A percentile compares a stretch with the other conserved stretches of the same genome.
phyloP scores from a whole-genome alignment of 495 filamentous ascomycete species.

The Chlorociboria aeruginascens region DNA sequence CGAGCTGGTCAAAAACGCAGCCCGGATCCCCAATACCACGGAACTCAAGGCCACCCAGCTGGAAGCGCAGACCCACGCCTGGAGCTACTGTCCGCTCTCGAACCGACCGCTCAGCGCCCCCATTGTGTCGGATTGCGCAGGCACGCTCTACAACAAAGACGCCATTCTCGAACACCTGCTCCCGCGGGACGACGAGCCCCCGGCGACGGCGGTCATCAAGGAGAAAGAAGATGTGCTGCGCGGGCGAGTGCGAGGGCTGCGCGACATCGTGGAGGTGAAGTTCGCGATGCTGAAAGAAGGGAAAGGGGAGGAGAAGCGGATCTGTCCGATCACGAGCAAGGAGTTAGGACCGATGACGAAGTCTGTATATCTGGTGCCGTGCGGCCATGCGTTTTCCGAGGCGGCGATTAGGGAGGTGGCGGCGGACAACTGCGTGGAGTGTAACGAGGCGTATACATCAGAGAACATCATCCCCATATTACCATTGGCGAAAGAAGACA shows the following conservation, averaged over 20 bases:
- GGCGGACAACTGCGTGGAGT: constrained; percentile 43
- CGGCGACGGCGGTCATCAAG: constrained; percentile 23
- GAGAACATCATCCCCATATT: constrained; percentile 80
- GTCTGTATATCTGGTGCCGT: constrained; percentile 85
- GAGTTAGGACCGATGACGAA: constrained; percentile 68
- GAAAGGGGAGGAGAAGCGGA: constrained; percentile 29
- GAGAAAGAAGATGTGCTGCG: constrained; percentile 56
- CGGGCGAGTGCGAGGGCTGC: constrained; percentile 65
- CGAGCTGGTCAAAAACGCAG: constrained; percentile 86
- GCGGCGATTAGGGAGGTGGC: constrained; percentile 69
- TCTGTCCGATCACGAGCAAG: constrained; percentile 84
- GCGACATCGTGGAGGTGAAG: constrained; percentile 82
- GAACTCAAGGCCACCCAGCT: constrained; percentile 81
- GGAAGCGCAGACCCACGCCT: constrained; percentile 73
- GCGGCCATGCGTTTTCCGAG: constrained; percentile 89
- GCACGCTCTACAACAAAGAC: constrained; percentile 92
- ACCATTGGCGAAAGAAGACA: constrained; percentile 55
- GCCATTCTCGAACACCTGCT: constrained; percentile 73
- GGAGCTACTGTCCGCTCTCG: constrained; percentile 78
- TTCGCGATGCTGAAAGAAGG: constrained; percentile 38
- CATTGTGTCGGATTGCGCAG: constrained; percentile 73
- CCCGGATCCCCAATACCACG: constrained; percentile 66
- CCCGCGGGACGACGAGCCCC: constrained; percentile 39
- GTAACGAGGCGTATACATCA: constrained; percentile 58
- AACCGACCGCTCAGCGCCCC: constrained; percentile 58